A percentile compares a stretch with the other conserved stretches of the same genome.
phyloP scores from a whole-genome alignment of 2,329 filamentous ascomycete genomes.

The Pseudogymnoascus sp. region DNA sequence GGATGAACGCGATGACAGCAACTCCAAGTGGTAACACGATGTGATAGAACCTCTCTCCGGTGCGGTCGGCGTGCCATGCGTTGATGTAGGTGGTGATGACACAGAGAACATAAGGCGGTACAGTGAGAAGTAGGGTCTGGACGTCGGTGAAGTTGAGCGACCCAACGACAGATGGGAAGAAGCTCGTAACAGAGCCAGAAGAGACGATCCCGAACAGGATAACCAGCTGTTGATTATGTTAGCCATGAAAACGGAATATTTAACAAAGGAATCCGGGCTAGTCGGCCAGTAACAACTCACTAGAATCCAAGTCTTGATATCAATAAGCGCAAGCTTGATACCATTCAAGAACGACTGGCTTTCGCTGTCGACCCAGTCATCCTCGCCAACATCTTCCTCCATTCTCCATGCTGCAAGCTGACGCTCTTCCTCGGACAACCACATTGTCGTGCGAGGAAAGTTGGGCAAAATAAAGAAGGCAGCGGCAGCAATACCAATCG shows the following conservation, averaged over 20 bases:
- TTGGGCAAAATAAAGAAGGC: constrained; percentile 57
- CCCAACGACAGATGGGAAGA: constrained; percentile 62
- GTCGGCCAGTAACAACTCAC: constrained; percentile 29
- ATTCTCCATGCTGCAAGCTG: constrained; percentile 52
- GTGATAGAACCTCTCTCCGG: constrained; percentile 64
- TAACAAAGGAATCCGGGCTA: constrained; percentile 17
- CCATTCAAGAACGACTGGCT: constrained; percentile 49
- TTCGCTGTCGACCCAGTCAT: constrained; percentile 50
- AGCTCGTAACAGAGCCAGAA: constrained; percentile 55
- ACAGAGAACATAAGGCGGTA: constrained; percentile 56
- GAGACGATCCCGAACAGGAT: constrained; percentile 50
- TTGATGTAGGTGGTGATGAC: constrained; percentile 56
- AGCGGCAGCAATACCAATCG: constrained; percentile 46
- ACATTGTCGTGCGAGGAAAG: constrained; percentile 53
- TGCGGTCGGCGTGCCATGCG: constrained; percentile 63
- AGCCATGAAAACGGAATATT: background rate
- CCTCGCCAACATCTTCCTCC: constrained; percentile 56
- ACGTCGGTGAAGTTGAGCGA: constrained; percentile 57
- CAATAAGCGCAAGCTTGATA: constrained; percentile 31
- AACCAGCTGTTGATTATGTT: constrained; percentile 33
- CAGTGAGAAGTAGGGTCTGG: constrained; percentile 53
- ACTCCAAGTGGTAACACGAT: constrained; percentile 54
- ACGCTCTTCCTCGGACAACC: constrained; percentile 49
- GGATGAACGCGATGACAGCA: constrained; percentile 56
- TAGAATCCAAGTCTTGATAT: constrained; percentile 52